Base-by-base conservation (phyloP, 371 early-diverging fungal genomes). In the Dinochytrium kinnereticum region DNA sequence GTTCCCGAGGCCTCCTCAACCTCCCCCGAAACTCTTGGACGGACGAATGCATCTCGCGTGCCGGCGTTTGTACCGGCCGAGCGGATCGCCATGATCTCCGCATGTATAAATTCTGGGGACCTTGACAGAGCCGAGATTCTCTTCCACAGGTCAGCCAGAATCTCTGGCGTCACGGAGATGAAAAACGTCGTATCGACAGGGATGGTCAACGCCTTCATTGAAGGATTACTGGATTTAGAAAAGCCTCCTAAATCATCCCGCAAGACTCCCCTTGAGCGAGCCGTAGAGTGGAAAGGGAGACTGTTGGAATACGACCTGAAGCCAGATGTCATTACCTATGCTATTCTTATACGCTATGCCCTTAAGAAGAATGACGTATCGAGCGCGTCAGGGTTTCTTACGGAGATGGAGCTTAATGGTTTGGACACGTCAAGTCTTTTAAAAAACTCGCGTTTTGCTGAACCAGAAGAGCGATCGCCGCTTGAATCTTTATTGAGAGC, bases 131-230 rank as follows among this genome's bases (percentile, higher is more conserved):
- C 96, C 26, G 90, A 93, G 69, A 82, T 88, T 28, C 87, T 95
- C 44, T 89, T 95, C 80, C 72, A 80, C n/a, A 87, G 90, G 33
- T n/a, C 66, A 44, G 21, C 24, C 2, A 28, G 44, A 37, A n/a
- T 44, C 17, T 28, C 44, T 19, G 3, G 44, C 7, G 3, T 3
- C 10, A 44, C 38, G 26, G 66, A 66, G 44, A 78, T 93, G 33
- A 81, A 85, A 69, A 78, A 90, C 37, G 80, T 88, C 39, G 88
- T 90, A 13, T 91, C 94, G 72, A 86, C 89, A 17, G 85, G 88
- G 44, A 82, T 96, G 66, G 90, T 95, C 78, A 96, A 98, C 78
- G 81, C 91, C 33, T 93, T 96, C 51, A 78, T 96, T 37, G 90
- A 92, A 64, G 91, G 91, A 0, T 89, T 92, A 71, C 80, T 94